Base-by-base conservation (phyloP, 139 green algal genomes). In the Asterochloris sp. region DNA sequence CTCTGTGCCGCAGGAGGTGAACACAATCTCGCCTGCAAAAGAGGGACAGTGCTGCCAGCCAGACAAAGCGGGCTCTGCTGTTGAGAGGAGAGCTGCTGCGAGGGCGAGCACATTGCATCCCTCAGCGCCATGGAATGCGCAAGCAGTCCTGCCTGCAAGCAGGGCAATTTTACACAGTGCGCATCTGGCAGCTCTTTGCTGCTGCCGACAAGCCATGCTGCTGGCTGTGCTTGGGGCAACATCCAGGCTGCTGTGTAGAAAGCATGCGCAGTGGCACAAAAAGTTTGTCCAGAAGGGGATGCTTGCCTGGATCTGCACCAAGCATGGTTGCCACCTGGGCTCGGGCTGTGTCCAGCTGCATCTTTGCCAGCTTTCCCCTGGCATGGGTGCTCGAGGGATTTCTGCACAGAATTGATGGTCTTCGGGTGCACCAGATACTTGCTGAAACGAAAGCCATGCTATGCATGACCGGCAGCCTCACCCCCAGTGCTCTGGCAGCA, bases 311-410 rank as follows among this genome's bases (percentile, higher is more conserved):
- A 15, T 78, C 74, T 60, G 81, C 83, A 24, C 73, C 77, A 27
- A 96, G 76, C 64, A 94, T 76, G 8, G 77, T 67, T 21, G 91
- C 89, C n/a, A 96, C 89, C 54, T 87, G 82, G 21, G 85, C 61
- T 26, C 93, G 83, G 0, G 89, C 92, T 17, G 76, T 69, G 26
- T 88, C 78, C 0, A 94, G 17, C 27, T 89, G 61, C 60, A 62
- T 24, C 77, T 47, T 64, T 83, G 38, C 85, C 85, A 82, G 26
- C 73, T 60, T 28, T 24, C 92, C 93, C 69, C 89, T 93, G 0
- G 85, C 75, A 61, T 96, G 92, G 0, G 26, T 54, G 54, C 83
- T 91, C n/a, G 81, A 91, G 9, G 93, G 92, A 83, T 96, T 96
- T 28, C 79, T 85, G 80, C 62, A 86, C 12, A 60, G 0, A 66